Evolutionary conservation across 768 basidiomycete species (phyloP).

Genomic region (Chalciporus chontae): DNA sequence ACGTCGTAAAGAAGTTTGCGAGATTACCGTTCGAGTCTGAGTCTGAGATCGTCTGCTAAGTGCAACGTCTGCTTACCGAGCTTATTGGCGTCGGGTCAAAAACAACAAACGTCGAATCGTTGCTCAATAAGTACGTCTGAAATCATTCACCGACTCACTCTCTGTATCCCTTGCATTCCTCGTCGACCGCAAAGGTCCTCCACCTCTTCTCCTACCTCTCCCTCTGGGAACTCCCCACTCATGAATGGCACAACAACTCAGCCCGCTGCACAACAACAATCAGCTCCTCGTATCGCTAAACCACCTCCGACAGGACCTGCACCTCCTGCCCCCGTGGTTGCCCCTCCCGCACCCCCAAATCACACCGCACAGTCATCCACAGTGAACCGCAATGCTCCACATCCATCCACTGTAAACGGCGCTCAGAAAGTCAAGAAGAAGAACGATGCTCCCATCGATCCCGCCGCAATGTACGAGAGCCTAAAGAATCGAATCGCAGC

Average conservation of each 20-base stretch:
- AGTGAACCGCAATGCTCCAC: conserved; percentile 30
- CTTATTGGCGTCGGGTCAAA: not conserved
- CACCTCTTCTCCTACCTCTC: conserved; percentile 5
- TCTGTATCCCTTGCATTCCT: conserved; percentile 29
- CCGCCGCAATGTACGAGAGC: conserved; percentile 83
- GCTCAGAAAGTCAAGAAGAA: conserved; percentile 63
- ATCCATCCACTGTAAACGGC: conserved; percentile 29
- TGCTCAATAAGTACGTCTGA: conserved; percentile 8
- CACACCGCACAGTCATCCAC: conserved; percentile 37
- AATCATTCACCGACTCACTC: conserved; percentile 24
- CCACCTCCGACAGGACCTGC: conserved; percentile 57
- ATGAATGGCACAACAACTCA: conserved; percentile 48
- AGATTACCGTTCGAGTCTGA: too few species aligned
- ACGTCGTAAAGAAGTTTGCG: too few species aligned
- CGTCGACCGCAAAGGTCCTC: conserved; percentile 23
- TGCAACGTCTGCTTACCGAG: not conserved
- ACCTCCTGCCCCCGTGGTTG: conserved; percentile 56
- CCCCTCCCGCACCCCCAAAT: conserved; percentile 54
- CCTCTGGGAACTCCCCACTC: conserved; percentile 26
- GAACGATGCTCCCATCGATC: conserved; percentile 68
- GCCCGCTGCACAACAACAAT: conserved; percentile 2
- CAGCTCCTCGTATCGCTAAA: conserved; percentile 39
- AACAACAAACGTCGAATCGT: conserved; percentile 7
- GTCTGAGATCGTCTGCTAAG: too few species aligned
- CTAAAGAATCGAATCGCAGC: conserved; percentile 87